phyloP scores from a whole-genome alignment of 805 yeast genomes.

The Metschnikowia orientalis region DNA sequence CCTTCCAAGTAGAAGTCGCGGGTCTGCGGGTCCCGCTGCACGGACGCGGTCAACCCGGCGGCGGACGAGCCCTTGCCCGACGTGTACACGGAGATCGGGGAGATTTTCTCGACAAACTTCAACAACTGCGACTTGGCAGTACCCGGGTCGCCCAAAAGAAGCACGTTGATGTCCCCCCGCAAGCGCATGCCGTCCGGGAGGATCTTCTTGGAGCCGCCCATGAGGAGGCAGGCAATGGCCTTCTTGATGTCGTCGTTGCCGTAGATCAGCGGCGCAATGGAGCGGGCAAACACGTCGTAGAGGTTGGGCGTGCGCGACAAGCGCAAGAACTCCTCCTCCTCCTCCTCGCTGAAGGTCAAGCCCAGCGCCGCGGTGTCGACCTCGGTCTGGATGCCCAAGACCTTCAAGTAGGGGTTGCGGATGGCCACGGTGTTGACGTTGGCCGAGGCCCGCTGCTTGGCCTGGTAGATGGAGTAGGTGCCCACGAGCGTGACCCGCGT shows the following conservation, averaged over 20 bases:
- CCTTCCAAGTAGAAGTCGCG: slow-evolving; percentile 96
- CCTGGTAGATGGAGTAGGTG: slow-evolving; percentile 83
- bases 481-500: slow-evolving; percentile 90
- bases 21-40: slow-evolving; percentile 83
- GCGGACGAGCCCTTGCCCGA: slow-evolving; percentile 99
- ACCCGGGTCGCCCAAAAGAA: slow-evolving; percentile 96
- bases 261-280: slow-evolving; percentile 95
- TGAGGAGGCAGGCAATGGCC: slow-evolving; percentile 83
- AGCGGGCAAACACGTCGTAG: slow-evolving; percentile 76
- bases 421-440: slow-evolving; percentile 68
- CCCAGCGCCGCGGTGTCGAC: slow-evolving; percentile 61
- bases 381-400: slow-evolving; percentile 82
- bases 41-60: slow-evolving; percentile 98
- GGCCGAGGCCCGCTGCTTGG: slow-evolving; percentile 45
- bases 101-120: slow-evolving; percentile 90
- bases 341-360: slow-evolving; percentile 77
- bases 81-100: slow-evolving; percentile 93
- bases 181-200: slow-evolving; percentile 95
- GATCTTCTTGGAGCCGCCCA: slow-evolving; percentile 92
- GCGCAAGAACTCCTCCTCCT: slow-evolving; percentile 84
- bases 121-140: slow-evolving; percentile 96
- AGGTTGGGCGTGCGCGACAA: slow-evolving; percentile 79
- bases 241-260: slow-evolving; percentile 92
- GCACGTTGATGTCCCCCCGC: slow-evolving; percentile 94
- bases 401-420: slow-evolving; percentile 85